A percentile compares a stretch with the other conserved stretches of the same genome.
These are phyloP conservation scores for Aspergillus persii DNA, from an alignment of 2,329 filamentous ascomycete species.

Conservation along the genomic window DNA sequence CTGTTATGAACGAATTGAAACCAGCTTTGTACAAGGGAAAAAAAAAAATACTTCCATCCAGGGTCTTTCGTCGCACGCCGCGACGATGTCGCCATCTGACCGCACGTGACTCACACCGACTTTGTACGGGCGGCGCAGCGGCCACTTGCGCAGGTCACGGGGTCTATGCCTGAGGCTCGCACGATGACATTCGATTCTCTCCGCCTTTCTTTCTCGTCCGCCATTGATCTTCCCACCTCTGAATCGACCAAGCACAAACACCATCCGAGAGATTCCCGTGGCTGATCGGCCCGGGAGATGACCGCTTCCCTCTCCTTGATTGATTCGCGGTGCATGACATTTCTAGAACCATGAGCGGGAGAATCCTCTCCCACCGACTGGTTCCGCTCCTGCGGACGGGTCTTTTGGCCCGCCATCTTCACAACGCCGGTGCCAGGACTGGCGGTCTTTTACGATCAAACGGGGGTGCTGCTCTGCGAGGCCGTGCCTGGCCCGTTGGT, in stretches of 20 bases:
- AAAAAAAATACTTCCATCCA: background rate
- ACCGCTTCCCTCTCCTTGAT: constrained; percentile 8
- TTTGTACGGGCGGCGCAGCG: constrained; percentile 28
- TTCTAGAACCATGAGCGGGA: constrained; percentile 62
- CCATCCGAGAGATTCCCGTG: constrained; percentile 2
- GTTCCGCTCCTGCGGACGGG: constrained; percentile 64
- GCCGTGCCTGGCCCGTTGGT: constrained; percentile 72
- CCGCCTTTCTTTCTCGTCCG: constrained; percentile 4
- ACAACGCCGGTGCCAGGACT: constrained; percentile 59
- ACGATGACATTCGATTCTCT: background rate
- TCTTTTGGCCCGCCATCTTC: constrained; percentile 60
- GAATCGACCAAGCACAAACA: background rate
- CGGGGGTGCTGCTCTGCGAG: constrained; percentile 59
- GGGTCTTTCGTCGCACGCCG: background rate
- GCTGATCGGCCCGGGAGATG: constrained; percentile 22
- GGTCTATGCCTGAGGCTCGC: constrained; percentile 9
- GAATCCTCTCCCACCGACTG: constrained; percentile 72
- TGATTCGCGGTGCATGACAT: constrained; percentile 35
- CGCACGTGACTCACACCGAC: constrained; percentile 32
- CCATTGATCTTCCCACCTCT: background rate
- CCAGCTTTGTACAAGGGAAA: background rate
- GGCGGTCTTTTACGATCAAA: constrained; percentile 69
- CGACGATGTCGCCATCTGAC: constrained; percentile 6
- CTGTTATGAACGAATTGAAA: background rate
- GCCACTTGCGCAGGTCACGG: constrained; percentile 36